A percentile compares a stretch with the other conserved stretches of the same genome.
Conservation (phyloP, 169 alveolate species). For the Eimeria necatrix region DNA sequence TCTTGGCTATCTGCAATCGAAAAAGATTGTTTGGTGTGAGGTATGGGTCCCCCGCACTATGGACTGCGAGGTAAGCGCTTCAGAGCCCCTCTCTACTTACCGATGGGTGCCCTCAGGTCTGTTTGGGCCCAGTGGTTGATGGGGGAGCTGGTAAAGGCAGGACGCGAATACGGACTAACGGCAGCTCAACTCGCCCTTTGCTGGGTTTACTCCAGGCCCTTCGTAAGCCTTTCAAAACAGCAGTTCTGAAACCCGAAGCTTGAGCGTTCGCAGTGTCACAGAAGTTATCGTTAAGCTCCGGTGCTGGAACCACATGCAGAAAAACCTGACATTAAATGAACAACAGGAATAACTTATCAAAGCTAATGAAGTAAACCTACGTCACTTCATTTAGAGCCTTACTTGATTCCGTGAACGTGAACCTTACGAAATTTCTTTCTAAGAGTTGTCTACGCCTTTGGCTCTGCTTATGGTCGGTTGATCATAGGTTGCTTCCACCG, state of each 20-base stretch:
- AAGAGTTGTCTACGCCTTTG: too few species aligned
- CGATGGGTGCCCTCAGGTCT: conserved; percentile 80
- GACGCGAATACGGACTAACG: conserved; percentile 89
- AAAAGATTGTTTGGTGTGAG: too few species aligned
- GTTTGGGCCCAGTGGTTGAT: conserved; percentile 92
- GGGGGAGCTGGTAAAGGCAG: conserved; percentile 89
- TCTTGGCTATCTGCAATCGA: too few species aligned
- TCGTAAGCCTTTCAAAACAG: conserved; percentile 81
- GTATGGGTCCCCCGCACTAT: background rate
- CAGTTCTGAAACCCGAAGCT: background rate
- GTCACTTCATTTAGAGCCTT: too few species aligned
- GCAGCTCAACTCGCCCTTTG: conserved; percentile 88
- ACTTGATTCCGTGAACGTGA: too few species aligned
- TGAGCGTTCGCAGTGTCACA: too few species aligned
- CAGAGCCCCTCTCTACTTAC: background rate
- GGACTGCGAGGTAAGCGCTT: background rate
- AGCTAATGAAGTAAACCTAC: too few species aligned
- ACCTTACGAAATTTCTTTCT: too few species aligned
- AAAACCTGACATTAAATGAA: too few species aligned
- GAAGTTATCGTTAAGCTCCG: too few species aligned
- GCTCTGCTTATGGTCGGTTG: background rate
- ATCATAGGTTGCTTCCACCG: conserved; percentile 86
- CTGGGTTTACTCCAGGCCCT: conserved; percentile 89
- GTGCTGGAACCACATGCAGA: too few species aligned
- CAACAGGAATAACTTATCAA: too few species aligned